Evolutionary conservation across 139 green algal genomes (phyloP).

Genomic region (Picochlorum sp.): DNA sequence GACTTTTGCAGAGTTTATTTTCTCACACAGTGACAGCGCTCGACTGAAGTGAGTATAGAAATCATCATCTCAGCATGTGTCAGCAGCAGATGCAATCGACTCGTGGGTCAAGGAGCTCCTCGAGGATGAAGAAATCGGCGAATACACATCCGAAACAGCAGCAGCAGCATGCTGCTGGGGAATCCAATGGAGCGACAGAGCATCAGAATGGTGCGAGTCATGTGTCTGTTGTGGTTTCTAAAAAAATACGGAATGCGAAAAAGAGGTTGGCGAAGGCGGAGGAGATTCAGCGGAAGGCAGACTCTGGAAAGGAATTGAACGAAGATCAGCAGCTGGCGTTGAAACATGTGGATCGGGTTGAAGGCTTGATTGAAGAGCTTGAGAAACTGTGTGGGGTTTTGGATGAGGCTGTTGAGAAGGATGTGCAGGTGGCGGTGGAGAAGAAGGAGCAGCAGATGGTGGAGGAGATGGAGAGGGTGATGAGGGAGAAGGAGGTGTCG

Average conservation of each 20-base stretch:
- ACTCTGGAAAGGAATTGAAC: constrained; percentile 31
- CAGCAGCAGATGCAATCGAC: too few species aligned
- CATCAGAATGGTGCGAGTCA: background rate
- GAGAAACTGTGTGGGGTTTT: constrained; percentile 31
- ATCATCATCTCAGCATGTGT: too few species aligned
- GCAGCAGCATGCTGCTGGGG: too few species aligned
- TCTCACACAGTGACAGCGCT: too few species aligned
- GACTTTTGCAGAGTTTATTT: too few species aligned
- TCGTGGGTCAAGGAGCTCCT: too few species aligned
- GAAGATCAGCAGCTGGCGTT: constrained; percentile 24
- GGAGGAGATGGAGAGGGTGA: constrained; percentile 1
- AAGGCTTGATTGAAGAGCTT: constrained; percentile 39
- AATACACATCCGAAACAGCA: too few species aligned
- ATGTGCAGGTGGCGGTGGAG: constrained; percentile 3
- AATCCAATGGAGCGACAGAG: background rate
- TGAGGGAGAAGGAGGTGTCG: constrained; percentile 14
- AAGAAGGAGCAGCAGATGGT: constrained; percentile 1
- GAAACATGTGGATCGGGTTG: background rate
- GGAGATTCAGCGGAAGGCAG: constrained; percentile 26
- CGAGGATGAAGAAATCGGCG: too few species aligned
- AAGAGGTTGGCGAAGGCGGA: constrained; percentile 29
- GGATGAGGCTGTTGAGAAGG: constrained; percentile 3
- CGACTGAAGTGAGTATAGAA: too few species aligned
- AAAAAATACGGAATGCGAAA: constrained; percentile 16
- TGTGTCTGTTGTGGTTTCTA: background rate